These are phyloP conservation scores for Cyclospora cayetanensis DNA, from an alignment of 169 alveolate genomes.

Conservation along the genomic window DNA sequence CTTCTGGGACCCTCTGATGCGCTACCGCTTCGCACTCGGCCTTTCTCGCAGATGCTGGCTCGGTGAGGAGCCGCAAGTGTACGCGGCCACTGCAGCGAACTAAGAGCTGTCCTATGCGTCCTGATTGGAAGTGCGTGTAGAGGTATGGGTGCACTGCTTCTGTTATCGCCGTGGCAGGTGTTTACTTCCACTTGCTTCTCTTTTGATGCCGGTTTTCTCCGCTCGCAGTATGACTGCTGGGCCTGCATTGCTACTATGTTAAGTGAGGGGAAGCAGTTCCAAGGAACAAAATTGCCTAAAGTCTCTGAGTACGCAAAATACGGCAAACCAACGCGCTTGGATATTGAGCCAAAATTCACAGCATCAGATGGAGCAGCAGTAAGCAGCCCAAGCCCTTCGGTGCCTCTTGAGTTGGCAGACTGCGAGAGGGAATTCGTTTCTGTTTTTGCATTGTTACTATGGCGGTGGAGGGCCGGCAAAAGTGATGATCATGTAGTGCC, in stretches of 20 bases:
- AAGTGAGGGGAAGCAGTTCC: conserved; percentile 57
- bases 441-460: not conserved
- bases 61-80: conserved; percentile 60
- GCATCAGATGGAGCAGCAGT: not conserved
- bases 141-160: conserved; percentile 1
- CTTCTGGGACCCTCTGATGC: not conserved
- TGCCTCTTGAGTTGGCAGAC: too few species aligned
- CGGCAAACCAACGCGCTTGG: not conserved
- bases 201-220: not conserved
- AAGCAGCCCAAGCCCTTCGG: too few species aligned
- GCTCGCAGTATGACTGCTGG: not conserved
- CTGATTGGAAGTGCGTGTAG: conserved; percentile 62
- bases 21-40: not conserved
- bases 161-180: not conserved
- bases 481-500: not conserved
- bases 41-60: not conserved
- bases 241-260: conserved; percentile 65
- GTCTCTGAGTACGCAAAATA: conserved; percentile 28
- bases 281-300: conserved; percentile 63
- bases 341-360: not conserved
- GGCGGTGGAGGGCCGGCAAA: too few species aligned
- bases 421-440: too few species aligned
- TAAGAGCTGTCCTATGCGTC: conserved; percentile 61
- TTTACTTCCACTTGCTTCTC: not conserved
- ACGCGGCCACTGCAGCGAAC: conserved; percentile 71